A percentile compares a stretch with the other conserved stretches of the same genome.
phyloP scores from a whole-genome alignment of 2,329 filamentous ascomycete species.

The Microascus cirrosus region DNA sequence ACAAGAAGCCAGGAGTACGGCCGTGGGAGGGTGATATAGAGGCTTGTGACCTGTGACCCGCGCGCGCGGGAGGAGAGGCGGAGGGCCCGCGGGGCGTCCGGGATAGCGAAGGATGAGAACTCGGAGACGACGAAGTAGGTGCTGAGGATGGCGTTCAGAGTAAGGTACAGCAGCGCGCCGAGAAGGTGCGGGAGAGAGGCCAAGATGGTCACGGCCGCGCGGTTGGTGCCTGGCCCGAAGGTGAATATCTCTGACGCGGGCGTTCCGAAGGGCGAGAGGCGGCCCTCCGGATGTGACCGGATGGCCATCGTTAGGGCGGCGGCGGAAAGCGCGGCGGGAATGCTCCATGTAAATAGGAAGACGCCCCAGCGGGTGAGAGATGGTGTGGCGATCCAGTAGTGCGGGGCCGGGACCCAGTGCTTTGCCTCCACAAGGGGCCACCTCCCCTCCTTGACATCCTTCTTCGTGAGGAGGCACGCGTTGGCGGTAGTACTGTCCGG shows the following conservation, averaged over 20 bases:
- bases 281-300: conserved; percentile 9
- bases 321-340: conserved; percentile 22
- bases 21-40: conserved; percentile 38
- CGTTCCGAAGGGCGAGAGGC: conserved; percentile 25
- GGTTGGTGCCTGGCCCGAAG: conserved; percentile 13
- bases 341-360: conserved; percentile 25
- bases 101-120: conserved; percentile 28
- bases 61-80: conserved; percentile 31
- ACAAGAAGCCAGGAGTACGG: conserved; percentile 32
- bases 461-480: conserved; percentile 33
- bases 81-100: conserved; percentile 15
- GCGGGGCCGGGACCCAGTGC: conserved; percentile 25
- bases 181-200: conserved; percentile 36
- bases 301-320: conserved; percentile 22
- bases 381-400: conserved; percentile 34
- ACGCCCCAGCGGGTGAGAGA: conserved; percentile 29
- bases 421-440: conserved; percentile 32
- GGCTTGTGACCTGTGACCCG: conserved; percentile 32
- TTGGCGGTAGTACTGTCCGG: conserved; percentile 31
- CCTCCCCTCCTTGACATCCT: conserved; percentile 27
- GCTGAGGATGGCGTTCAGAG: conserved; percentile 33
- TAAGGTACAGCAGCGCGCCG: conserved; percentile 33
- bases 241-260: conserved; percentile 23
- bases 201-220: conserved; percentile 23
- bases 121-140: conserved; percentile 39